A percentile compares a stretch with the other conserved stretches of the same genome.
These are phyloP conservation scores for Rhodotorula taiwanensis DNA, from an alignment of 768 basidiomycete genomes.

Conservation along the genomic window DNA sequence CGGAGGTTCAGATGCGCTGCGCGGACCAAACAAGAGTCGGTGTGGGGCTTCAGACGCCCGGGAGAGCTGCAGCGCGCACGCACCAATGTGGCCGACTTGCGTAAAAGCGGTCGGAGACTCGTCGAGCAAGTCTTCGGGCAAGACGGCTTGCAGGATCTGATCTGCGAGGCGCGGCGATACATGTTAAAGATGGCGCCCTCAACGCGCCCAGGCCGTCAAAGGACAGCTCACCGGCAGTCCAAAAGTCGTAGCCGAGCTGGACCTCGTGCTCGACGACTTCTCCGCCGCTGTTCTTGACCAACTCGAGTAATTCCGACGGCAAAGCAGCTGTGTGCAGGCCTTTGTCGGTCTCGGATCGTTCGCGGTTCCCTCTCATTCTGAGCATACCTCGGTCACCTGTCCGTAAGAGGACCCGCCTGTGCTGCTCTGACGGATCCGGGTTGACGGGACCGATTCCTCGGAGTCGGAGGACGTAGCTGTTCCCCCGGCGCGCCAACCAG, in stretches of 20 bases:
- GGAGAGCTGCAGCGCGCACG: too few species aligned
- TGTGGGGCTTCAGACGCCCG: too few species aligned
- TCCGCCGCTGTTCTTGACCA: constrained; percentile 55
- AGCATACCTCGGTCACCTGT: constrained; percentile 22
- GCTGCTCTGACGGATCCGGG: constrained; percentile 17
- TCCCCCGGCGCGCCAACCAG: too few species aligned
- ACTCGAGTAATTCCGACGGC: constrained; percentile 53
- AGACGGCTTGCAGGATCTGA: constrained; percentile 71
- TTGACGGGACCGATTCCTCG: constrained; percentile 21
- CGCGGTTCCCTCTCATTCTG: too few species aligned
- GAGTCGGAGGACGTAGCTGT: constrained; percentile 31
- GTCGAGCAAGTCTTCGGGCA: constrained; percentile 70
- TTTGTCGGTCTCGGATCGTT: too few species aligned
- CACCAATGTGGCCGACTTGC: constrained; percentile 82
- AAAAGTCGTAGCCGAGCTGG: constrained; percentile 73
- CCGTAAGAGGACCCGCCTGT: constrained; percentile 29
- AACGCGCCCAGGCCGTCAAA: accelerated
- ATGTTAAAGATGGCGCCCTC: not conserved
- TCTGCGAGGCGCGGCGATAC: constrained; percentile 49
- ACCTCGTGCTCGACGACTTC: constrained; percentile 55
- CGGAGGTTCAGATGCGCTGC: constrained; percentile 86
- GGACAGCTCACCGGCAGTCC: constrained; percentile 62
- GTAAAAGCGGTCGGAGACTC: constrained; percentile 83
- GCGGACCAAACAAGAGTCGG: too few species aligned
- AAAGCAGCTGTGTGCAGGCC: constrained; percentile 62